These are phyloP conservation scores for Castanopsis chinensis DNA, from an alignment of 306 rosid species.

Conservation along the genomic window DNA sequence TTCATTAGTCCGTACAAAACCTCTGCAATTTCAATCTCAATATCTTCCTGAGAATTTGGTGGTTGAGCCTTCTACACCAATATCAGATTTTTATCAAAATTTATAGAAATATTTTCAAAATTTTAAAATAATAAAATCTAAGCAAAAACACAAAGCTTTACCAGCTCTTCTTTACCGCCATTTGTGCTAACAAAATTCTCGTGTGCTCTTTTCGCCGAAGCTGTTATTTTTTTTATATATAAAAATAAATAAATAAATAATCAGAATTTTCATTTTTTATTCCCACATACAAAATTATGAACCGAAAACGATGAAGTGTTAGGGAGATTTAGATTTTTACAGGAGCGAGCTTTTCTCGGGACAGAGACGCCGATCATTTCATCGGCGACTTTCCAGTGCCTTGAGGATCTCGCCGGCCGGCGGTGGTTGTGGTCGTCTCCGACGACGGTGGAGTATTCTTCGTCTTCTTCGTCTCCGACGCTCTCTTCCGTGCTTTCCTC, in stretches of 20 bases:
- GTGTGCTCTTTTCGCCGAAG: constrained; percentile 52
- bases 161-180: constrained; percentile 41
- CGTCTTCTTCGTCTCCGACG: constrained; percentile 38
- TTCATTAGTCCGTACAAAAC: constrained; percentile 53
- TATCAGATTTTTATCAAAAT: not conserved
- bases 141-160: not conserved
- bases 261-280: not conserved
- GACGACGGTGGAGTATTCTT: constrained; percentile 31
- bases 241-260: constrained; percentile 1
- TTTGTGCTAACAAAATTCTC: constrained; percentile 39
- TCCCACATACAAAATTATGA: not conserved
- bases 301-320: not conserved
- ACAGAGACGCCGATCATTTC: constrained; percentile 56
- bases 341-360: constrained; percentile 86
- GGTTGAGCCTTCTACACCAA: constrained; percentile 42
- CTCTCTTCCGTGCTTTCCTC: constrained; percentile 42
- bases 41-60: constrained; percentile 35
- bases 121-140: not conserved
- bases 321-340: constrained; percentile 20
- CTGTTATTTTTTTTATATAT: constrained; percentile 17
- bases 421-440: constrained; percentile 28
- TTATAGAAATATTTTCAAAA: not conserved
- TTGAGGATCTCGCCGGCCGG: constrained; percentile 29
- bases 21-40: constrained; percentile 83
- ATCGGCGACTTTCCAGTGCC: constrained; percentile 28